A percentile compares a stretch with the other conserved stretches of the same genome.
Evolutionary conservation across 257 asterid genomes (phyloP).

Genomic region (Salvia rosmarinus): DNA sequence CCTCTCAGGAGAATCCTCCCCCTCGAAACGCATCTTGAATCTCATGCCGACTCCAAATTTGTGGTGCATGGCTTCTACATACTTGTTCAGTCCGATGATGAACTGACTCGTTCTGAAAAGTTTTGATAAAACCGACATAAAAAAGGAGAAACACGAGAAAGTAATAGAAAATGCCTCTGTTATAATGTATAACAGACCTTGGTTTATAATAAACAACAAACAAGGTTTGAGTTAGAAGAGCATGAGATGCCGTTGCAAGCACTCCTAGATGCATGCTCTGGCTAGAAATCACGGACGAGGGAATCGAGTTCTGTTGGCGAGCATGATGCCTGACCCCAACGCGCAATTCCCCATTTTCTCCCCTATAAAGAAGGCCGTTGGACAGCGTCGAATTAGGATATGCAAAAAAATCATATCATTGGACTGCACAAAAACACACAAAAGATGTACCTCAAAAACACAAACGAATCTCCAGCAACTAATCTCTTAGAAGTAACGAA

Average conservation of each 20-base stretch:
- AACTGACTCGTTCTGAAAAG: slow-evolving; percentile 70
- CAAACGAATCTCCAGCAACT: slow-evolving; percentile 76
- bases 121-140: background rate
- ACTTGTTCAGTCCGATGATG: slow-evolving; percentile 70
- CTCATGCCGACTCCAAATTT: slow-evolving; percentile 71
- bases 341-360: slow-evolving; percentile 67
- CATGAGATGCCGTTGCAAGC: slow-evolving; percentile 84
- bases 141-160: background rate
- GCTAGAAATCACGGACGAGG: slow-evolving; percentile 76
- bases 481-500: slow-evolving; percentile 74
- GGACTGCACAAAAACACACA: background rate
- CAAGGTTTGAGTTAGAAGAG: slow-evolving; percentile 54
- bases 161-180: background rate
- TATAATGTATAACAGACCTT: slow-evolving; percentile 45
- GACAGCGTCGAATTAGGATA: background rate
- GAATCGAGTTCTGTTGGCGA: slow-evolving; percentile 70
- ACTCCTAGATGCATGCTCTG: slow-evolving; percentile 87
- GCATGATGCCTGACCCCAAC: slow-evolving; percentile 74
- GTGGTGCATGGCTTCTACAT: slow-evolving; percentile 60
- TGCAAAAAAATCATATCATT: background rate
- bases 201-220: slow-evolving; percentile 84
- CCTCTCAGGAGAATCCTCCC: slow-evolving; percentile 77
- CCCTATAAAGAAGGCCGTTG: slow-evolving; percentile 41
- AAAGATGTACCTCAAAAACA: slow-evolving; percentile 64
- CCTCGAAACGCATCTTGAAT: slow-evolving; percentile 78